Base-by-base conservation (phyloP, 345 rosid genomes). In the Bruguiera parviflora region DNA sequence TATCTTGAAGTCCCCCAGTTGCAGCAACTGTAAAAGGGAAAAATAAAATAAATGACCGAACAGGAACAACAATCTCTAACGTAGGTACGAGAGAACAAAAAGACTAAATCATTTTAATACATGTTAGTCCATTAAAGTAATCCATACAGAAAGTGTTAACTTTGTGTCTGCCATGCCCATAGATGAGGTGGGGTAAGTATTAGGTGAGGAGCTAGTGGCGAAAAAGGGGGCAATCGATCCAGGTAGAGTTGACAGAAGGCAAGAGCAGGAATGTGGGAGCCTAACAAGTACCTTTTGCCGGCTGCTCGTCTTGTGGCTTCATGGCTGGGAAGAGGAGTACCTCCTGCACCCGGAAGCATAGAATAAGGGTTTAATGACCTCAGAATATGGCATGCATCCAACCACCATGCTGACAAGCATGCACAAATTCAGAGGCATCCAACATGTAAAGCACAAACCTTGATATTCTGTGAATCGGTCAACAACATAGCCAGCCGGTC, bases 261-360 rank as follows among this genome's bases (percentile, higher is more conserved):
- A 53, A 29, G 3, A 9, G n/a, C 1, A 0, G 27, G 33, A 29
- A 21, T 29, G 39, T 11, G 15, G 15, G 59, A 1, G 1, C 5
- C 11, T 22, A 15, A 58, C 2, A 6, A 56, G 20, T 72, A 89
- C 92, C 94, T 90, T 80, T 85, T 3, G 78, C 73, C 1, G 91
- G 53, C 27, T 88, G 75, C 52, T 95, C 98, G 2, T 95, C 99
- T 69, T 92, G 98, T 51, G 98, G 99, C 75, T 87, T 92, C 99
- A 95, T 95, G 16, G 98, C 97, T 39, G 99, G 98, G 88, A 95
- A 95, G 76, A 95, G 90, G 66, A 95, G 85, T 57, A 95, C 99
- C 81, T 95, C 98, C 98, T 92, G 87, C 65, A 24, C 29, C n/a
- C 56, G 46, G 63, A 15, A 69, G 29, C 43, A 65, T 47, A 37